Percentiles rank a stretch among this genome's conserved stretches.
phyloP scores from a whole-genome alignment of 2,329 filamentous ascomycete genomes.

The Penicillium nordicum region DNA sequence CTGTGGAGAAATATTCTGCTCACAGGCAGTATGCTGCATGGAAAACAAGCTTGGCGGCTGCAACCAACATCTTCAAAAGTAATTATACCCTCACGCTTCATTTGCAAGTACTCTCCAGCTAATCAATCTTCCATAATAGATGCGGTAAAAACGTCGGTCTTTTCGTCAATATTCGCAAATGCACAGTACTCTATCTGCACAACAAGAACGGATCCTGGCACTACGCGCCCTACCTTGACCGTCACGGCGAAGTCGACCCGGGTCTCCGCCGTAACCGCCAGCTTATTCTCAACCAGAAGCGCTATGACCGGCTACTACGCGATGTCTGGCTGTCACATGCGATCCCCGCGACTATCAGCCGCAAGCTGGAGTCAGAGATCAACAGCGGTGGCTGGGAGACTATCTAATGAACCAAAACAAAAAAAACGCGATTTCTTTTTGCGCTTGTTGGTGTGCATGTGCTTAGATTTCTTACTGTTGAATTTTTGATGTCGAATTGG shows the following conservation, averaged over 20 bases:
- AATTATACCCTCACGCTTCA: constrained; percentile 35
- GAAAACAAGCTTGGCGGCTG: constrained; percentile 71
- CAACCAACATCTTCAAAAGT: constrained; percentile 86
- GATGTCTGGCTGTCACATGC: constrained; percentile 83
- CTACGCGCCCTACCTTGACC: constrained; percentile 88
- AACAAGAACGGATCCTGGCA: constrained; percentile 77
- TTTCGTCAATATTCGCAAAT: constrained; percentile 96
- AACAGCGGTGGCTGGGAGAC: constrained; percentile 98
- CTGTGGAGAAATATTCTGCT: constrained; percentile 95
- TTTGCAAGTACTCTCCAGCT: constrained; percentile 1
- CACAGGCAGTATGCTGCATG: constrained; percentile 87
- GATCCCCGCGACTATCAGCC: constrained; percentile 81
- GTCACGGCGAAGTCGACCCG: constrained; percentile 93
- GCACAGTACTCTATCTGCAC: constrained; percentile 84
- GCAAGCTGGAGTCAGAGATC: constrained; percentile 89
- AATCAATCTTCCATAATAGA: constrained; percentile 46
- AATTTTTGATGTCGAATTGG: constrained; percentile 1
- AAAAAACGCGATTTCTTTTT: constrained; percentile 4
- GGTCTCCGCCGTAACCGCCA: constrained; percentile 83
- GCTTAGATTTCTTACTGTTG: constrained; percentile 4
- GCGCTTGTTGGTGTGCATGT: neutral
- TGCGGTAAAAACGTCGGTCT: constrained; percentile 88
- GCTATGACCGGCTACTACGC: constrained; percentile 84
- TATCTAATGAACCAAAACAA: constrained; percentile 29
- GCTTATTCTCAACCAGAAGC: constrained; percentile 86